Evolutionary conservation across 805 yeast genomes (phyloP).

Genomic region (Jamesozyma gamospora): DNA sequence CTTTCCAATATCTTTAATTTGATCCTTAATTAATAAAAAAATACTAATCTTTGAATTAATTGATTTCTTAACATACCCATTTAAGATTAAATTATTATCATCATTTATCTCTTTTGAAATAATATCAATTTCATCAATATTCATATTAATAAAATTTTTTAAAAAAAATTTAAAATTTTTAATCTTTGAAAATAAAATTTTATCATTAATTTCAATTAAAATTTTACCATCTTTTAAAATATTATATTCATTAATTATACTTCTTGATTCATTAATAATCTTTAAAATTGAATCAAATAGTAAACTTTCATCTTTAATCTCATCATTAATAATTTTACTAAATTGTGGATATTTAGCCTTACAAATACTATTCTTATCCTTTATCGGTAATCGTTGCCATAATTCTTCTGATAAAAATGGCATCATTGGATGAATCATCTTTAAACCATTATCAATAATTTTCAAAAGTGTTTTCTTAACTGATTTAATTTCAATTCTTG

Average conservation of each 20-base stretch:
- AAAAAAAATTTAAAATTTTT: too few relatives aligned
- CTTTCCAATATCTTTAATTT: conserved; percentile 69
- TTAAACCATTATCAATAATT: conserved; percentile 79
- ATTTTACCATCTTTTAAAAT: conserved; percentile 80
- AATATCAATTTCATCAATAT: conserved; percentile 67
- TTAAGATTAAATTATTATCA: conserved; percentile 50
- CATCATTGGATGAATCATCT: conserved; percentile 93
- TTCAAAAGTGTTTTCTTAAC: conserved; percentile 88
- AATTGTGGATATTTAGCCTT: conserved; percentile 69
- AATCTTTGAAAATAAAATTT: conserved; percentile 40
- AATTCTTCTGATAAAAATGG: conserved; percentile 93
- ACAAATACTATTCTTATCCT: conserved; percentile 62
- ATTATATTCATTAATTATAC: conserved; percentile 79
- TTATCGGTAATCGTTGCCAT: conserved; percentile 93
- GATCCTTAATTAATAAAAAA: conserved; percentile 85
- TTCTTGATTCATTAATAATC: conserved; percentile 80
- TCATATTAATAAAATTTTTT: conserved; percentile 62
- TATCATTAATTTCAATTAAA: conserved; percentile 52
- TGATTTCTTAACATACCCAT: conserved; percentile 79
- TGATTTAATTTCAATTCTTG: conserved; percentile 65
- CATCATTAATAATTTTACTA: conserved; percentile 45
- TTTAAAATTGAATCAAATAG: conserved; percentile 77
- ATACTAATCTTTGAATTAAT: conserved; percentile 72
- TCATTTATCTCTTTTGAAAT: conserved; percentile 35
- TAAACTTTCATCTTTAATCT: conserved; percentile 40